These are phyloP conservation scores for Aurantiochytrium sp. DNA, from an alignment of 108 stramenopile species.

Conservation along the genomic window DNA sequence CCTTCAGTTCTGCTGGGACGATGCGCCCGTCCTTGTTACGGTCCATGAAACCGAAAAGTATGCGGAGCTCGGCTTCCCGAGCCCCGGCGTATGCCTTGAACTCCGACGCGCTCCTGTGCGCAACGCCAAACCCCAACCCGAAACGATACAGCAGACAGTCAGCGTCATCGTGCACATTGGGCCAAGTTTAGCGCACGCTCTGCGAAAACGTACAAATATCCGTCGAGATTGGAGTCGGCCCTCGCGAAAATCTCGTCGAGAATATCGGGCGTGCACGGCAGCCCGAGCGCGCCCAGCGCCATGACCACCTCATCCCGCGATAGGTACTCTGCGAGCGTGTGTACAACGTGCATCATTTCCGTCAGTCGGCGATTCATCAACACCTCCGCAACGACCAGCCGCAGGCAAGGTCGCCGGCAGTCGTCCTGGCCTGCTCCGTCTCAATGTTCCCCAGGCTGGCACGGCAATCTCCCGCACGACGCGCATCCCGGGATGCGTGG, in stretches of 20 bases:
- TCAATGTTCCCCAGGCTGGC: too few relatives aligned
- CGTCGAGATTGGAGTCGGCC: neutral
- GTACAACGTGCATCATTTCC: too few relatives aligned
- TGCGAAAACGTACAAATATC: neutral
- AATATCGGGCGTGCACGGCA: slow-evolving; percentile 3
- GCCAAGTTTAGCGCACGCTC: too few relatives aligned
- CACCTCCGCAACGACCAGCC: too few relatives aligned
- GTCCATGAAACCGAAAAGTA: slow-evolving; percentile 39
- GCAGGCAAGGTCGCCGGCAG: too few relatives aligned
- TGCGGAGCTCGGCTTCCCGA: slow-evolving; percentile 33
- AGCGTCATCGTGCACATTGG: too few relatives aligned
- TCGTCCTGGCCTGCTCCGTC: too few relatives aligned
- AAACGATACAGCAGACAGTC: neutral
- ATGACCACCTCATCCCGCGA: neutral
- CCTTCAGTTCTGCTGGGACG: slow-evolving; percentile 37
- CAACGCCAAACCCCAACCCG: neutral
- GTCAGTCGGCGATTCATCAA: too few relatives aligned
- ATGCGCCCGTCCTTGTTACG: slow-evolving; percentile 44
- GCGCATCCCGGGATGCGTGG: too few relatives aligned
- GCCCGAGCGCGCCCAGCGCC: neutral
- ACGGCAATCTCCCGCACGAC: too few relatives aligned
- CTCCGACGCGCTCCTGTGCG: neutral
- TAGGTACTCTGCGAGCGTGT: neutral
- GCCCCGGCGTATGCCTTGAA: neutral
- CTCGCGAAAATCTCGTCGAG: neutral